Percentiles rank a stretch among this genome's conserved stretches.
These are phyloP conservation scores for Xanthoconium separans DNA, from an alignment of 1,284 basidiomycete species.

Conservation along the genomic window DNA sequence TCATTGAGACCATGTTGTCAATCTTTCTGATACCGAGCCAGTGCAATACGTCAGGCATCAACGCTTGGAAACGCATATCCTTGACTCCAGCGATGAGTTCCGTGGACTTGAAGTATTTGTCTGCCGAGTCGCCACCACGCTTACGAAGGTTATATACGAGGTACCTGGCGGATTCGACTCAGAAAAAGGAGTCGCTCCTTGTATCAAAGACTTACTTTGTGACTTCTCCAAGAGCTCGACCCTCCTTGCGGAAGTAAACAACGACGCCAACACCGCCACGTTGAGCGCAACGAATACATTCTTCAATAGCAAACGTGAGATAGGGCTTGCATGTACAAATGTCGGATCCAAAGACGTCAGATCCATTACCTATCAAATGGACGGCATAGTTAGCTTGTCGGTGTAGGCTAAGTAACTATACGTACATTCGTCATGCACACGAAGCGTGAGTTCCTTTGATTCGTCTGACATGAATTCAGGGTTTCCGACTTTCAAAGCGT, in stretches of 20 bases:
- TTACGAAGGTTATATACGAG: conserved; percentile 96
- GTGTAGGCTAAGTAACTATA: conserved; percentile 20
- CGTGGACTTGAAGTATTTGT: conserved; percentile 93
- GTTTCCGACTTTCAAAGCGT: conserved; percentile 63
- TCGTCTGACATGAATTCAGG: conserved; percentile 78
- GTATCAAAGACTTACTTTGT: conserved; percentile 59
- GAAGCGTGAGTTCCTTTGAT: conserved; percentile 84
- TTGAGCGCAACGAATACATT: conserved; percentile 86
- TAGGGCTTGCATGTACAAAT: conserved; percentile 97
- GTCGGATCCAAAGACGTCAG: conserved; percentile 88
- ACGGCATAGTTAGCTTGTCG: neutral
- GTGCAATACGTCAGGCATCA: conserved; percentile 95
- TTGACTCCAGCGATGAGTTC: conserved; percentile 94
- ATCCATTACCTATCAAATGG: conserved; percentile 62
- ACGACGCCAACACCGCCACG: conserved; percentile 89
- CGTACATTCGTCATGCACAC: conserved; percentile 93
- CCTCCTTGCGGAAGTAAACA: conserved; percentile 95
- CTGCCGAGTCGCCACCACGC: conserved; percentile 88
- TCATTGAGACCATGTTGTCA: conserved; percentile 91
- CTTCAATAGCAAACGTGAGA: conserved; percentile 90
- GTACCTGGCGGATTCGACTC: conserved; percentile 47
- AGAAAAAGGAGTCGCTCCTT: neutral
- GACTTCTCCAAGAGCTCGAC: conserved; percentile 89
- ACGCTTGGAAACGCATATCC: conserved; percentile 92
- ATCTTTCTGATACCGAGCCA: conserved; percentile 93